These are phyloP conservation scores for Lipomyces oligophaga DNA, from an alignment of 805 yeast genomes.

Conservation along the genomic window DNA sequence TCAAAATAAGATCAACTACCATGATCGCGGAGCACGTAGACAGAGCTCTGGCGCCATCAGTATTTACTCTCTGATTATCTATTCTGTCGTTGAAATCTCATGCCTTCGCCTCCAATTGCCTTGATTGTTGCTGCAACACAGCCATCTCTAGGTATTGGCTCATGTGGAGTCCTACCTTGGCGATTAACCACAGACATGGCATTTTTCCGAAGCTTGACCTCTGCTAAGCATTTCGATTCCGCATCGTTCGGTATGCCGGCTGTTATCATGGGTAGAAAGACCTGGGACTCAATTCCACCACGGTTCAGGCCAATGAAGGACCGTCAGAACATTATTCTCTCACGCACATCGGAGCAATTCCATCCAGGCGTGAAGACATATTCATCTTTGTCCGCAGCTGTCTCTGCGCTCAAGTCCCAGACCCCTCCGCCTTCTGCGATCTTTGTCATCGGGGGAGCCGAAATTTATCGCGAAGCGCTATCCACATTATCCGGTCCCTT, in stretches of 20 bases:
- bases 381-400: constrained; percentile 12
- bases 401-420: constrained; percentile 5
- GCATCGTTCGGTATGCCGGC: constrained; percentile 52
- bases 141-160: constrained; percentile 82
- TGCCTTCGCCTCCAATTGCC: constrained; percentile 41
- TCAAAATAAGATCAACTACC: too few relatives aligned
- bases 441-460: constrained; percentile 90
- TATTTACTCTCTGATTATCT: too few relatives aligned
- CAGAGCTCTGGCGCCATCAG: too few relatives aligned
- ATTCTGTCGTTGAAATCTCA: too few relatives aligned
- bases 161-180: constrained; percentile 84
- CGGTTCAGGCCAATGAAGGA: constrained; percentile 78
- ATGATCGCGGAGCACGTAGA: too few relatives aligned
- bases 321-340: constrained; percentile 71
- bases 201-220: constrained; percentile 74
- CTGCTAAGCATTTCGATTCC: constrained; percentile 38
- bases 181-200: constrained; percentile 75
- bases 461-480: constrained; percentile 63
- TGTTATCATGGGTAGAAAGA: constrained; percentile 92
- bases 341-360: constrained; percentile 43
- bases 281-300: constrained; percentile 90
- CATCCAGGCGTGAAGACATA: constrained; percentile 10
- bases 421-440: constrained; percentile 37
- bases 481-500: constrained; percentile 54
- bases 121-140: constrained; percentile 76